A percentile compares a stretch with the other conserved stretches of the same genome.
These are phyloP conservation scores for Hamigera avellanea DNA, from an alignment of 495 filamentous ascomycete genomes.

Conservation along the genomic window DNA sequence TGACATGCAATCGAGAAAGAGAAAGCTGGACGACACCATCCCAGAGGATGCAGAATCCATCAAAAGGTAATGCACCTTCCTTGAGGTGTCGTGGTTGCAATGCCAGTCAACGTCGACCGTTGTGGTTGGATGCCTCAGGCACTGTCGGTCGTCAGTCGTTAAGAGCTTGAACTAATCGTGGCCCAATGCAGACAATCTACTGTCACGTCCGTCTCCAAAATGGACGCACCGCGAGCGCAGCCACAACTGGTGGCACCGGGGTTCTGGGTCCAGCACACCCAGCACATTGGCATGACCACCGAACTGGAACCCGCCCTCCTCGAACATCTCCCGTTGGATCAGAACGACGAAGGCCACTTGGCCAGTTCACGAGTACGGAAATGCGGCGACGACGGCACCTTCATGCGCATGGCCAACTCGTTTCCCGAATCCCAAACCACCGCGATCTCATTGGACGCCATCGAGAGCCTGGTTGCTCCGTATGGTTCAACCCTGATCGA, in stretches of 20 bases:
- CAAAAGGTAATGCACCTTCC: no score
- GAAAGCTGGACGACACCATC: constrained; percentile 41
- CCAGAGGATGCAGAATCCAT: constrained; percentile 23
- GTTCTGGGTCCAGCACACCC: constrained; percentile 34
- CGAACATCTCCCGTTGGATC: constrained; percentile 31
- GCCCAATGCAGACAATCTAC: constrained; percentile 12
- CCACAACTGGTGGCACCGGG: constrained; percentile 23
- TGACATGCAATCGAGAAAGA: constrained; percentile 62
- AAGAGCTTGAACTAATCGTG: neutral
- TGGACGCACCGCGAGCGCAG: constrained; percentile 15
- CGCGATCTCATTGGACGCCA: constrained; percentile 57
- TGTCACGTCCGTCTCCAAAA: constrained; percentile 12
- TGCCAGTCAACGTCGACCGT: constrained; percentile 5
- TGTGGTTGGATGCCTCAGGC: neutral
- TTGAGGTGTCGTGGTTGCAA: constrained; percentile 4
- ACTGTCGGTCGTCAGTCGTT: no score
- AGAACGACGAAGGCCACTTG: constrained; percentile 28
- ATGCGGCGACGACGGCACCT: constrained; percentile 73
- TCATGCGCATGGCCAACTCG: constrained; percentile 47
- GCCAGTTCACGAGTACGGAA: constrained; percentile 48
- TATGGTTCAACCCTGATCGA: constrained; percentile 73
- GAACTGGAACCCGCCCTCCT: constrained; percentile 40
- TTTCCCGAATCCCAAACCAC: constrained; percentile 25
- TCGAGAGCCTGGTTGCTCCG: constrained; percentile 73
- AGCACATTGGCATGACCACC: constrained; percentile 42